These are phyloP conservation scores for Verticillium alfalfae DNA, from an alignment of 2,329 filamentous ascomycete genomes.

Conservation along the genomic window DNA sequence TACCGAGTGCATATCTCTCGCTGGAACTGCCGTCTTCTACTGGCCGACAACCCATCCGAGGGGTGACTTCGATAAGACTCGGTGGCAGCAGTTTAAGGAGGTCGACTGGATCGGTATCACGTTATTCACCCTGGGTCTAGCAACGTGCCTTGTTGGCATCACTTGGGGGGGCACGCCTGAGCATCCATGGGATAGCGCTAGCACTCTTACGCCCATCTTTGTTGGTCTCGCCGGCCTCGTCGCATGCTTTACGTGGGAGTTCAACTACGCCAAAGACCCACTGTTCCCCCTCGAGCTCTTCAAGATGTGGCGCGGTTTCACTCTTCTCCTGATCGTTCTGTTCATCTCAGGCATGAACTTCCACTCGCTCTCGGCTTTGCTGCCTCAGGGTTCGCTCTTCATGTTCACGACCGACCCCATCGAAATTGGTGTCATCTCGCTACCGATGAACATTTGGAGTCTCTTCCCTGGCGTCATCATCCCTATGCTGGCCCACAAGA, in stretches of 20 bases:
- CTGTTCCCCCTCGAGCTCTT: conserved; percentile 20
- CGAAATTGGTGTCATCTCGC: conserved; percentile 14
- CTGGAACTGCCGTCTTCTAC: conserved; percentile 19
- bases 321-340: conserved; percentile 20
- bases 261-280: conserved; percentile 13
- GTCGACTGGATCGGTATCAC: conserved; percentile 21
- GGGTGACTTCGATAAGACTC: conserved; percentile 20
- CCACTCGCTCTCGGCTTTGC: conserved; percentile 18
- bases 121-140: conserved; percentile 14
- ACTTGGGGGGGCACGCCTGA: conserved; percentile 12
- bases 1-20: conserved; percentile 15
- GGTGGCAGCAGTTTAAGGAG: conserved; percentile 20
- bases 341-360: conserved; percentile 24
- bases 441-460: conserved; percentile 5
- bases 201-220: conserved; percentile 11
- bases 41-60: conserved; percentile 17
- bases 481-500: conserved; percentile 22
- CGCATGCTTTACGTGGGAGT: conserved; percentile 16
- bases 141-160: conserved; percentile 14
- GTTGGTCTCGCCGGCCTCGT: conserved; percentile 12
- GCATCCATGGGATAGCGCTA: conserved; percentile 10
- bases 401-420: conserved; percentile 23
- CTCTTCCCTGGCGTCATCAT: conserved; percentile 11
- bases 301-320: conserved; percentile 20
- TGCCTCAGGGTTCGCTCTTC: conserved; percentile 21